phyloP scores from a whole-genome alignment of 2,329 filamentous ascomycete genomes.

The Aphanocladium album region DNA sequence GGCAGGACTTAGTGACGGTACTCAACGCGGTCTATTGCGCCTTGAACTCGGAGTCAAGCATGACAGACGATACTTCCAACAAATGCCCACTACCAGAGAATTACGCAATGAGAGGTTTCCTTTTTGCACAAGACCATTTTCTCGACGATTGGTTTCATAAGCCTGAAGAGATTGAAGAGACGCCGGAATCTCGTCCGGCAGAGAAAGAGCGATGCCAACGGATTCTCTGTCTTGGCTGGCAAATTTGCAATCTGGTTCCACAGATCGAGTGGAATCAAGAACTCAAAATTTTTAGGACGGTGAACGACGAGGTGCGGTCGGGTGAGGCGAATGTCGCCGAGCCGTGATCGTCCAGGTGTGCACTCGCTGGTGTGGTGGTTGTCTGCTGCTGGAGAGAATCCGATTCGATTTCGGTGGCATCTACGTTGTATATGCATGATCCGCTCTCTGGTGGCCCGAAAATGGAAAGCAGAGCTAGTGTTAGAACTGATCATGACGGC shows the following conservation, averaged over 20 bases:
- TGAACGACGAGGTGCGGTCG: no score
- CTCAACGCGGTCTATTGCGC: constrained; percentile 32
- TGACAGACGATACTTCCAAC: constrained; percentile 37
- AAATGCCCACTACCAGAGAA: constrained; percentile 62
- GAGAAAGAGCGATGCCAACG: constrained; percentile 52
- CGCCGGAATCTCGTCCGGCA: constrained; percentile 57
- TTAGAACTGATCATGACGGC: no score
- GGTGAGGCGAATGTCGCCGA: no score
- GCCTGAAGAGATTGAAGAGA: constrained; percentile 62
- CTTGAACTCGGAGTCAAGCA: constrained; percentile 25
- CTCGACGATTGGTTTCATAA: constrained; percentile 56
- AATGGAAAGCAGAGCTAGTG: no score
- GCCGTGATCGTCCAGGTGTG: no score
- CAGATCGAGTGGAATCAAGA: no score
- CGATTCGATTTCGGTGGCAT: no score
- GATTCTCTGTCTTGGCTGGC: constrained; percentile 52
- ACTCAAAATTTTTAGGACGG: no score
- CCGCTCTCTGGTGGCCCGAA: no score
- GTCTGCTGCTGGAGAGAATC: no score
- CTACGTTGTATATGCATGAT: no score
- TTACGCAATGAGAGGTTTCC: constrained; percentile 58
- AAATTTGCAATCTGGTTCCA: constrained; percentile 40
- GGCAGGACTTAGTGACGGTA: constrained; percentile 38
- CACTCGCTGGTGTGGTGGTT: no score
- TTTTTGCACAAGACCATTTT: constrained; percentile 56